Evolutionary conservation across 1,139 yeast species (phyloP).

Genomic region (Yamadazyma mexicana): DNA sequence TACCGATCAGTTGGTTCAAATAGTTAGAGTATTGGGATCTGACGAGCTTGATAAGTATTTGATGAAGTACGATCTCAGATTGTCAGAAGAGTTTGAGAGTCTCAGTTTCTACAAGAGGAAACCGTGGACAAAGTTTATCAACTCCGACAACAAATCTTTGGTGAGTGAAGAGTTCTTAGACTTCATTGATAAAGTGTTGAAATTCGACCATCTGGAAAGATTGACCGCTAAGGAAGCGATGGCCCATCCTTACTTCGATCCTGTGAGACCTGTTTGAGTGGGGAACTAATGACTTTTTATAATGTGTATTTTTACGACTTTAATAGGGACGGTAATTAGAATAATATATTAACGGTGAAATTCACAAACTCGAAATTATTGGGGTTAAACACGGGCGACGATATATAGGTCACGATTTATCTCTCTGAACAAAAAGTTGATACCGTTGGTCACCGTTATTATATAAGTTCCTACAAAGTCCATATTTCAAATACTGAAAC

Average conservation of each 20-base stretch:
- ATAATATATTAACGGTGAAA: too few relatives aligned
- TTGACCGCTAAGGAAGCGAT: slow-evolving; percentile 76
- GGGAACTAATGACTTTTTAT: neutral
- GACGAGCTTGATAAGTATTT: slow-evolving; percentile 73
- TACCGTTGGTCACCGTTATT: too few relatives aligned
- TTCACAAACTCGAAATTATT: too few relatives aligned
- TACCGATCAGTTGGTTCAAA: slow-evolving; percentile 92
- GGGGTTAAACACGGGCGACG: too few relatives aligned
- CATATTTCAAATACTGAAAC: too few relatives aligned
- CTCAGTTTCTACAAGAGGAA: slow-evolving; percentile 70
- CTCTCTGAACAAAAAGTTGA: too few relatives aligned
- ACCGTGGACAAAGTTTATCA: slow-evolving; percentile 64
- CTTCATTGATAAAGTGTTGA: slow-evolving; percentile 60
- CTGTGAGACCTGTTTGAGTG: slow-evolving; percentile 17
- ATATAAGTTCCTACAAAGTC: too few relatives aligned
- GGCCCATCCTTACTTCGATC: slow-evolving; percentile 70
- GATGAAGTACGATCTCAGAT: slow-evolving; percentile 68
- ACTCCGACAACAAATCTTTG: slow-evolving; percentile 48
- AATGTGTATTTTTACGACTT: neutral
- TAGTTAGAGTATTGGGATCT: slow-evolving; percentile 89
- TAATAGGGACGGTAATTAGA: too few relatives aligned
- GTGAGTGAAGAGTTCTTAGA: slow-evolving; percentile 61
- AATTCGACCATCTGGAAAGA: slow-evolving; percentile 70
- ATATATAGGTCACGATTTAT: neutral
- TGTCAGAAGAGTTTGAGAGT: slow-evolving; percentile 80